A percentile compares a stretch with the other conserved stretches of the same genome.
phyloP scores from a whole-genome alignment of 768 basidiomycete species.

The Albatrellus ellisii region DNA sequence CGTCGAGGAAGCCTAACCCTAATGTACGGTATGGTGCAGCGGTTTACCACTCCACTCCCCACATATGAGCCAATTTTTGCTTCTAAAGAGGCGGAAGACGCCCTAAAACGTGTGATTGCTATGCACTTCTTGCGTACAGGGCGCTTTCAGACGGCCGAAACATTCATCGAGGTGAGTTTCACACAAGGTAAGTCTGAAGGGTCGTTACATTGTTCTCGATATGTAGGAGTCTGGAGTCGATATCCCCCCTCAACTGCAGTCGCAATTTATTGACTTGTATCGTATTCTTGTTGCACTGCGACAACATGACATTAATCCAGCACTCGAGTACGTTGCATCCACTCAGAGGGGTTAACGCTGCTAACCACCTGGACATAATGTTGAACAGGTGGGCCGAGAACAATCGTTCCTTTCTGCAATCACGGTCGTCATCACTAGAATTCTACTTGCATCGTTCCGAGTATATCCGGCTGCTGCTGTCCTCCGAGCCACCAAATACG shows the following conservation, averaged over 20 bases:
- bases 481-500: conserved; percentile 43
- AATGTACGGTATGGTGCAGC: conserved; percentile 23
- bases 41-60: conserved; percentile 41
- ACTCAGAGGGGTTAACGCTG: too few relatives aligned
- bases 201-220: conserved; percentile 2
- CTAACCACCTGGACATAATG: too few relatives aligned
- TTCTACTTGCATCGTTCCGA: conserved; percentile 87
- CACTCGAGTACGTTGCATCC: conserved; percentile 48
- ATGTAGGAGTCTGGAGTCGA: conserved; percentile 54
- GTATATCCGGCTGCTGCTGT: conserved; percentile 67
- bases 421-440: conserved; percentile 69
- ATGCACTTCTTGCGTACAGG: conserved; percentile 72
- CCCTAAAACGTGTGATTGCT: conserved; percentile 60
- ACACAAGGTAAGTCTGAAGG: too few relatives aligned
- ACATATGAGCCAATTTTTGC: conserved; percentile 55
- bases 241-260: conserved; percentile 34
- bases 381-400: conserved; percentile 64
- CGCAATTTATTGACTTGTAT: conserved; percentile 58
- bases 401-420: conserved; percentile 51
- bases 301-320: conserved; percentile 54
- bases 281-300: conserved; percentile 56
- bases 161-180: conserved; percentile 58
- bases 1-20: conserved; percentile 3
- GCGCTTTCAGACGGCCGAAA: conserved; percentile 64
- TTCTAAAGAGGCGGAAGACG: conserved; percentile 40